A percentile compares a stretch with the other conserved stretches of the same genome.
Conservation (phyloP, 1,284 basidiomycete species). For the Puccinia horiana region DNA sequence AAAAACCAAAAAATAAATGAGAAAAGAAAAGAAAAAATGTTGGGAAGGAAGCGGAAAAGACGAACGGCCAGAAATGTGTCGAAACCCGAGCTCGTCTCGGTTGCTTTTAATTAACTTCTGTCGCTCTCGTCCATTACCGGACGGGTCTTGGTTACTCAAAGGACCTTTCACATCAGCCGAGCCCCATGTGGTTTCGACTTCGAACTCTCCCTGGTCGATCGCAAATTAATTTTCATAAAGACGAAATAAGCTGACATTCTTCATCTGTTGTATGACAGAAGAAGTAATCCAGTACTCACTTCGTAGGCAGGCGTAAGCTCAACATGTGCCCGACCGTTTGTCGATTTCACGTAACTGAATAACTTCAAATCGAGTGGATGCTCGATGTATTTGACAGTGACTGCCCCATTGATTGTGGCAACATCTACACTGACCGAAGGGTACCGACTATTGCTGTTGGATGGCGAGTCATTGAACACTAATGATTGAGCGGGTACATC, state of each 20-base stretch:
- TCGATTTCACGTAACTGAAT: conserved; percentile 38
- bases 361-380: conserved; percentile 20
- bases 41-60: neutral
- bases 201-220: conserved; percentile 33
- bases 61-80: conserved; percentile 41
- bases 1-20: neutral
- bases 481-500: neutral
- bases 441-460: neutral
- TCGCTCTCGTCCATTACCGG: neutral
- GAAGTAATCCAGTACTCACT: neutral
- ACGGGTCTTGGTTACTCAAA: conserved; percentile 7
- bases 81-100: conserved; percentile 42
- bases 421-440: conserved; percentile 19
- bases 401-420: conserved; percentile 45
- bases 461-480: neutral
- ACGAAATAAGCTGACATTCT: neutral
- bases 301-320: conserved; percentile 36
- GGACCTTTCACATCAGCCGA: conserved; percentile 39
- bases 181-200: conserved; percentile 42
- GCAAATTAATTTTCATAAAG: neutral
- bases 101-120: conserved; percentile 27
- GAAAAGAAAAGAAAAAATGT: neutral
- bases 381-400: conserved; percentile 19
- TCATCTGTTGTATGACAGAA: neutral
- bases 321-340: conserved; percentile 35